A percentile compares a stretch with the other conserved stretches of the same genome.
phyloP scores from a whole-genome alignment of 2,329 filamentous ascomycete genomes.

The Diaporthe caulivora region DNA sequence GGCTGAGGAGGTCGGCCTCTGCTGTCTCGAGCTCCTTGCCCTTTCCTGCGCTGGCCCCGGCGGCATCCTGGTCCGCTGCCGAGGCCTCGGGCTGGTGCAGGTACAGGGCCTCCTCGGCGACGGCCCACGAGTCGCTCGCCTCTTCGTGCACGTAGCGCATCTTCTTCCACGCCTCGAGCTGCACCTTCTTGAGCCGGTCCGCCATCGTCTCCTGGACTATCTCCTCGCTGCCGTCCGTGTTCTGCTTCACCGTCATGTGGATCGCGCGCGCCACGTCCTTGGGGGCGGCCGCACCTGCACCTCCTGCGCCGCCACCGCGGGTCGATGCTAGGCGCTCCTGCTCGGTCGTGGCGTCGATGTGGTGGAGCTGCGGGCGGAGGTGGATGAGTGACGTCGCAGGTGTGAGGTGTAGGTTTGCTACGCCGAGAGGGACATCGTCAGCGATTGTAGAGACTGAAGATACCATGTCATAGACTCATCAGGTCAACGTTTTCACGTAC shows the following conservation, averaged over 20 bases:
- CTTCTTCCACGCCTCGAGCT: slow-evolving; percentile 84
- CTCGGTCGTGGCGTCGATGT: slow-evolving; percentile 87
- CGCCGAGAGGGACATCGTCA: background rate
- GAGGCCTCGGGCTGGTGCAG: slow-evolving; percentile 49
- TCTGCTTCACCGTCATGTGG: slow-evolving; percentile 87
- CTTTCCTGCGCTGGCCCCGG: slow-evolving; percentile 25
- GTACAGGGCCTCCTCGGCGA: slow-evolving; percentile 81
- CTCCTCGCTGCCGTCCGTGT: slow-evolving; percentile 73
- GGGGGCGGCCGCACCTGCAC: slow-evolving; percentile 46
- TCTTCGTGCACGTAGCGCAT: slow-evolving; percentile 88
- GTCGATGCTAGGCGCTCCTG: slow-evolving; percentile 68
- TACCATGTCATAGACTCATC: background rate
- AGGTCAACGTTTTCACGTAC: slow-evolving; percentile 56
- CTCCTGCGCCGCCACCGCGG: slow-evolving; percentile 52
- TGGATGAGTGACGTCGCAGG: slow-evolving; percentile 86
- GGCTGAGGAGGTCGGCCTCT: slow-evolving; percentile 13
- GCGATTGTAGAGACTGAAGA: background rate
- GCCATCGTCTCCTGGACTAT: slow-evolving; percentile 78
- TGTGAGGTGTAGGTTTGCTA: slow-evolving; percentile 88
- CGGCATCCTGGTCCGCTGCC: slow-evolving; percentile 32
- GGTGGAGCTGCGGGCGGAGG: slow-evolving; percentile 91
- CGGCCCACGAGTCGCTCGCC: slow-evolving; percentile 78
- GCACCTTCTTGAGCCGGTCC: slow-evolving; percentile 80
- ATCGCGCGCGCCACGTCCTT: slow-evolving; percentile 76
- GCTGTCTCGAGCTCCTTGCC: slow-evolving; percentile 43